Evolutionary conservation across 2,329 filamentous ascomycete genomes (phyloP), one percentile per base, ranked within the genome.

Genomic region (Ampelomyces quisqualis): DNA sequence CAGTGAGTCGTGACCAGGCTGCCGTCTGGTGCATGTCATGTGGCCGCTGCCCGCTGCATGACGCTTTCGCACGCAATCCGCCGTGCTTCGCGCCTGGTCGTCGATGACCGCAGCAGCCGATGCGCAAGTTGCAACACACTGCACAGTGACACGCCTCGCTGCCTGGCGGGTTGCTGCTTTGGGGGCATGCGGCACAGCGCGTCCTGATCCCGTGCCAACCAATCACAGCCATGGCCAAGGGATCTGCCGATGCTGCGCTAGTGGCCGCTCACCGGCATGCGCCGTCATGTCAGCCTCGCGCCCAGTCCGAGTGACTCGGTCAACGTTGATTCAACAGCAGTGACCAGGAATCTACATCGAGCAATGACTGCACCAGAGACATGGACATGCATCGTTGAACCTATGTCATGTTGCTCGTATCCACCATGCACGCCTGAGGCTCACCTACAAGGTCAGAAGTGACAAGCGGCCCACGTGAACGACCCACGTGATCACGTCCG

Each of bases 31-130:
- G 44, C 30, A 43, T 34, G 49, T 56, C 57, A 60, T 52, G 48
- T 58, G 55, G 43, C 43, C 42, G 31, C 34, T 38, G 41, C 49
- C 43, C 42, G 31, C 34, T 38, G 41, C 49, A 53, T 56, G 53
- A 58, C 54, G 53, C 46, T 43, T 38, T 42, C 51, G 53, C 56
- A 58, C 54, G 54, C 53, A 55, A 59, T 59, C 54, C 49, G 52
- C 41, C 53, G 35, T 38, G 32, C 34, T 30, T 29, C 47, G 42
- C 45, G 50, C 49, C 48, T 44, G 48, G 50, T 53, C 15, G 15
- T 8, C 33, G 22, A 35, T 28, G 22, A 27, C 33, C 33, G 33
- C 33, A 35, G 34, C 24, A 36, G 34, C 24, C 34, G 17, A 29
- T 36, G n/a, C 34, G 29, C 24, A 28, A 17, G 10, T 22, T 17